A percentile compares a stretch with the other conserved stretches of the same genome.
Conservation (phyloP, 768 basidiomycete species). For the Boletus pseudo-olivaceus region DNA sequence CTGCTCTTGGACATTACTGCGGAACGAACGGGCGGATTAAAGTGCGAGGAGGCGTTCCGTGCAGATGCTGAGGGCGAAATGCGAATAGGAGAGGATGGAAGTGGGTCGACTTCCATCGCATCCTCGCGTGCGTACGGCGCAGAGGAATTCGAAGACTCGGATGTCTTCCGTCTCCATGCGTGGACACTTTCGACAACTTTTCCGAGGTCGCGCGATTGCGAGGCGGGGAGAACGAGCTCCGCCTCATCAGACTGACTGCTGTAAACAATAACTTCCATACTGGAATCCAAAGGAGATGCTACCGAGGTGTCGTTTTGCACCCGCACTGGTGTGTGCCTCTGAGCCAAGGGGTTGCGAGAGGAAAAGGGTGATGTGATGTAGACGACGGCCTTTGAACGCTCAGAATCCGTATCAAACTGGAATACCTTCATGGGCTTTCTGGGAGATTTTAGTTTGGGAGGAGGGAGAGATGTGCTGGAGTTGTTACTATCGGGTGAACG, state of each 20-base stretch:
- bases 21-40: constrained; percentile 7
- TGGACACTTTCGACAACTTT: constrained; percentile 38
- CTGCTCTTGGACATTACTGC: constrained; percentile 1
- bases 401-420: constrained; percentile 5
- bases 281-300: constrained; percentile 22
- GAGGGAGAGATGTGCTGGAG: background rate
- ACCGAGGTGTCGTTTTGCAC: background rate
- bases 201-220: constrained; percentile 25
- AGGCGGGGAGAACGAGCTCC: constrained; percentile 42
- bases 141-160: constrained; percentile 14
- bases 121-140: background rate
- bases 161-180: constrained; percentile 39
- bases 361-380: constrained; percentile 10
- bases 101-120: constrained; percentile 17
- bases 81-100: constrained; percentile 9
- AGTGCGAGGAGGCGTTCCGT: background rate
- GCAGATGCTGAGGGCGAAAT: constrained; percentile 7
- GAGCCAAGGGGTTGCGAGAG: constrained; percentile 37
- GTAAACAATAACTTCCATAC: constrained; percentile 46
- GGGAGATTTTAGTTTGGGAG: constrained; percentile 18
- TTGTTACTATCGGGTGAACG: constrained; percentile 21
- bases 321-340: constrained; percentile 1
- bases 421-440: constrained; percentile 21
- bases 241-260: constrained; percentile 69
- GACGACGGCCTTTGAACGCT: constrained; percentile 3